Evolutionary conservation across 805 yeast genomes (phyloP).

Genomic region (Ogataea naganishii): DNA sequence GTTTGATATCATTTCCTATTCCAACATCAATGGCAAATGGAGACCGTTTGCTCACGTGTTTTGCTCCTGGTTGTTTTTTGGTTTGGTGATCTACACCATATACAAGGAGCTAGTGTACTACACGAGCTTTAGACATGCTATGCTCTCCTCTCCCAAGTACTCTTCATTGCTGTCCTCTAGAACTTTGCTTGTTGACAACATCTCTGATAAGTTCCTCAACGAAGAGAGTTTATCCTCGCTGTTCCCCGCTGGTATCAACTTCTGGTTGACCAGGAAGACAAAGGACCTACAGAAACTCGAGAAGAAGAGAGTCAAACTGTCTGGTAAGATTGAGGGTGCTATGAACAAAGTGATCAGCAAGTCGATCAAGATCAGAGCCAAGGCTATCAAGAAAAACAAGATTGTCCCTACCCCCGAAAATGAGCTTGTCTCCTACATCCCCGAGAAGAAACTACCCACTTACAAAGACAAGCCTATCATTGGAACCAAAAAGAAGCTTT

Average conservation of each 20-base stretch:
- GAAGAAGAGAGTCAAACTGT: constrained; percentile 55
- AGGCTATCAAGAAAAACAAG: constrained; percentile 49
- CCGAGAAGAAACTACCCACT: constrained; percentile 72
- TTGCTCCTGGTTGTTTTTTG: constrained; percentile 67
- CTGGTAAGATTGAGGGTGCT: constrained; percentile 56
- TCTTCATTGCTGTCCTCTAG: constrained; percentile 62
- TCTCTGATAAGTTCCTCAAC: constrained; percentile 39
- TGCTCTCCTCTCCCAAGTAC: constrained; percentile 66
- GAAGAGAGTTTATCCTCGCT: constrained; percentile 44
- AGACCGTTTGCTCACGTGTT: constrained; percentile 69
- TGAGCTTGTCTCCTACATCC: constrained; percentile 53
- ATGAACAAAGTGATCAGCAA: constrained; percentile 51
- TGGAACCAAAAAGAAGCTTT: constrained; percentile 81
- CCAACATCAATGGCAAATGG: constrained; percentile 56
- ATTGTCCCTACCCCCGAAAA: constrained; percentile 48
- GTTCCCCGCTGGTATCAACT: constrained; percentile 53
- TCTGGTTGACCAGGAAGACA: constrained; percentile 60
- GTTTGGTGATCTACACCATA: constrained; percentile 52
- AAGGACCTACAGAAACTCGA: constrained; percentile 45
- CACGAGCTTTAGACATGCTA: constrained; percentile 60
- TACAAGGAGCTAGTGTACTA: constrained; percentile 71
- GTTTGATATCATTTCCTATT: constrained; percentile 54
- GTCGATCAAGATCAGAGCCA: constrained; percentile 46
- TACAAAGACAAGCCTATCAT: constrained; percentile 62
- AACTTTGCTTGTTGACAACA: constrained; percentile 64